These are phyloP conservation scores for Jackrogersella minutella DNA, from an alignment of 495 filamentous ascomycete species.

Conservation along the genomic window DNA sequence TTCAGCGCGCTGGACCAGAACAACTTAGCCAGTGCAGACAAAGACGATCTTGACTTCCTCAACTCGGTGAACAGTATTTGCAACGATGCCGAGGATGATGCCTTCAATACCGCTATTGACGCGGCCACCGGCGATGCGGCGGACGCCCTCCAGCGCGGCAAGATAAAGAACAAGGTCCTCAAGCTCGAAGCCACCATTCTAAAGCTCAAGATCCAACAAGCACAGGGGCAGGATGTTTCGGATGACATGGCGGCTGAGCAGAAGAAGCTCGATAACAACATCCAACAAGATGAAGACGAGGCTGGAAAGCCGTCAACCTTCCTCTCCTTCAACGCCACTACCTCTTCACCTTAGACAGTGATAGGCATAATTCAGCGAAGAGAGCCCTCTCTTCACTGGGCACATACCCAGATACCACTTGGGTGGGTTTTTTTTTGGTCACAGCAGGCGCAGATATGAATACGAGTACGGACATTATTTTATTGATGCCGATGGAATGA, in stretches of 20 bases:
- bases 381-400: background rate
- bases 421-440: background rate
- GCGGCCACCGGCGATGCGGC: slow-evolving; percentile 45
- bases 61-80: slow-evolving; percentile 48
- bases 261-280: slow-evolving; percentile 58
- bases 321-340: slow-evolving; percentile 41
- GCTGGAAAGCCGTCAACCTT: slow-evolving; percentile 44
- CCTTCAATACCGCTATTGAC: slow-evolving; percentile 52
- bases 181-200: slow-evolving; percentile 54
- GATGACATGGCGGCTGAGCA: slow-evolving; percentile 47
- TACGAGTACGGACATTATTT: slow-evolving; percentile 28
- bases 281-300: slow-evolving; percentile 50
- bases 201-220: slow-evolving; percentile 46
- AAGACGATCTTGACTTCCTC: slow-evolving; percentile 52
- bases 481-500: slow-evolving; percentile 34
- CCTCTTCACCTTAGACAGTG: slow-evolving; percentile 12
- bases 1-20: slow-evolving; percentile 46
- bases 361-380: no score
- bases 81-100: slow-evolving; percentile 51
- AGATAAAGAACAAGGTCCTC: slow-evolving; percentile 65
- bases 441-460: slow-evolving; percentile 2
- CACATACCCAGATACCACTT: background rate
- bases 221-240: slow-evolving; percentile 48
- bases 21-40: slow-evolving; percentile 48
- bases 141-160: slow-evolving; percentile 57